Base-by-base conservation (phyloP, 1,139 yeast genomes). In the Candida sanyaensis region DNA sequence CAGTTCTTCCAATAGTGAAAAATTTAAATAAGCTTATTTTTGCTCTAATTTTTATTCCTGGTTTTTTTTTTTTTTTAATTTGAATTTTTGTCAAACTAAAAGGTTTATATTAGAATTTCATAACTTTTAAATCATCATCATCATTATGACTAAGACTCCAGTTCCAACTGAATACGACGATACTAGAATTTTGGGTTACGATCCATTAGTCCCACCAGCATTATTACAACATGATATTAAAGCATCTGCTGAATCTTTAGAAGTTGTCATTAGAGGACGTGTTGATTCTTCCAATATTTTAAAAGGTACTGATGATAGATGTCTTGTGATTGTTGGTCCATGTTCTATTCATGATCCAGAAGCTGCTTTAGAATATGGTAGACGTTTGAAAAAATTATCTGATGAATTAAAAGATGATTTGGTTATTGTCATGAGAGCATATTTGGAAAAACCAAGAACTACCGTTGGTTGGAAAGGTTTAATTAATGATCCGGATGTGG, bases 391-490 rank as follows among this genome's bases (percentile, higher is more conserved):
- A 47, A 73, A 75, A 46, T 70, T 88, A 38, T 71, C 88, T 36
- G 82, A 84, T 43, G 78, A 83, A 61, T 75, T 87, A 57, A 78
- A 86, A 57, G 83, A 81, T 43, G 97, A 92, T 59, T 79, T 93
- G 48, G 81, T 83, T 55, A 85, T 93, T 52, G 88, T 93, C 52
- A 93, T 93, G 99, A 85, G 99, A 75, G 98, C 98, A 3, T 93
- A 93, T 75, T 79, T 93, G 62, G 99, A 93, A 71, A 93, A 93
- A 72, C 99, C 99, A 55, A 84, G 99, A 74, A 93, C 99, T 46
- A 93, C 98, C 24, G 98, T 93, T 46, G 99, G 99, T 52, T 93
- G 99, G 99, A 93, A 93, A 71, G 99, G 97, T 56, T 78, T 93
- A 60, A 92, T 93, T 62, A 93, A 93, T 67, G 99, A 93, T 69